These are phyloP conservation scores for Papiliotrema nemorosa DNA, from an alignment of 1,284 basidiomycete genomes.

Conservation along the genomic window DNA sequence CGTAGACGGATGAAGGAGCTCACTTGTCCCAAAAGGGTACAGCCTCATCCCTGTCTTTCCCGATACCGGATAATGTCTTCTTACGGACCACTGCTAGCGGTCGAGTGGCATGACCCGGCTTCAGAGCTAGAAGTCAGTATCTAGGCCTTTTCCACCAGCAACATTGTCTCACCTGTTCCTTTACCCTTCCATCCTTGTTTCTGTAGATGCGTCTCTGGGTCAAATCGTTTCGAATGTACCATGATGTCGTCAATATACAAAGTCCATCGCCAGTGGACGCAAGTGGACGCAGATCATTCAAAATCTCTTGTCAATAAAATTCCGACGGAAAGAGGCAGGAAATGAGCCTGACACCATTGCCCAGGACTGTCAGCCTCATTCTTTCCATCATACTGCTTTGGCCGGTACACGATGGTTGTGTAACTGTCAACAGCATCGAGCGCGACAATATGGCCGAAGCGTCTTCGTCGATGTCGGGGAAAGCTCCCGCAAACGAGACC, in stretches of 20 bases:
- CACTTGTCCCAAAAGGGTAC: slow-evolving; percentile 97
- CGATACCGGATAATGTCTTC: slow-evolving; percentile 74
- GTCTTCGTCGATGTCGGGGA: background rate
- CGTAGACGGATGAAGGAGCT: slow-evolving; percentile 40
- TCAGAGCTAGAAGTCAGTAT: slow-evolving; percentile 54
- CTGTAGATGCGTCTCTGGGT: slow-evolving; percentile 71
- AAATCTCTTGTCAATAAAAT: background rate
- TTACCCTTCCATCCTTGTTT: slow-evolving; percentile 83
- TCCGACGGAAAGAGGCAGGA: slow-evolving; percentile 3
- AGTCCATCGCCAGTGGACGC: background rate
- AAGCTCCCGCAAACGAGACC: background rate
- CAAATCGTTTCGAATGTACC: slow-evolving; percentile 56
- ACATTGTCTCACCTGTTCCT: slow-evolving; percentile 55
- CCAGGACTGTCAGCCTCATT: background rate
- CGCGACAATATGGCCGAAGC: slow-evolving; percentile 6
- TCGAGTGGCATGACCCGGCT: slow-evolving; percentile 50
- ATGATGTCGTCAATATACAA: slow-evolving; percentile 27
- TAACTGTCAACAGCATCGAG: background rate
- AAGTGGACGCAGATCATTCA: background rate
- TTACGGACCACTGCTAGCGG: slow-evolving; percentile 79
- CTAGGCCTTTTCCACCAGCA: background rate
- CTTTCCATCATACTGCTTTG: background rate
- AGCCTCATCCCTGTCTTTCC: slow-evolving; percentile 86
- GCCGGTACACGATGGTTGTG: background rate
- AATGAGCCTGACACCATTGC: slow-evolving; percentile 10